Percentiles rank a stretch among this genome's conserved stretches.
Evolutionary conservation across 805 yeast species (phyloP).

Genomic region (Vanderwaltozyma verrucispora): DNA sequence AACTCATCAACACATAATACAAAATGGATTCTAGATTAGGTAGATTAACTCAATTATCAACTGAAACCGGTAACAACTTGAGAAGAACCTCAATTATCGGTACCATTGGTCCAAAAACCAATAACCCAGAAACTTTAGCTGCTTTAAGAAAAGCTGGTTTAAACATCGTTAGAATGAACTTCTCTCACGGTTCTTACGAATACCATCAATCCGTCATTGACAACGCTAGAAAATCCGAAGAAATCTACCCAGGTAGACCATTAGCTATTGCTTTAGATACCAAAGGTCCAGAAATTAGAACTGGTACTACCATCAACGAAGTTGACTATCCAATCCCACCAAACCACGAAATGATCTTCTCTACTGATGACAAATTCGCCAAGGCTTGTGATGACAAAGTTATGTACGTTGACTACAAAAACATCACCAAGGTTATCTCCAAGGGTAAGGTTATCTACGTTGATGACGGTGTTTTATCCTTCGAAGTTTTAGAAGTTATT

Average conservation of each 20-base stretch:
- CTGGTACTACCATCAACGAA: conserved; percentile 82
- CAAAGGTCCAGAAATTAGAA: conserved; percentile 99
- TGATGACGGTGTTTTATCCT: conserved; percentile 96
- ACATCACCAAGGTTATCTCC: conserved; percentile 89
- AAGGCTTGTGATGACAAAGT: conserved; percentile 62
- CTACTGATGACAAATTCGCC: conserved; percentile 79
- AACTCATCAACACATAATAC: conserved; percentile 1
- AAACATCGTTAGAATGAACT: conserved; percentile 97
- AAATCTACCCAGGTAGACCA: conserved; percentile 87
- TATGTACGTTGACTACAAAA: conserved; percentile 90
- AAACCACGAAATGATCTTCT: conserved; percentile 83
- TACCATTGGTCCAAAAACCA: conserved; percentile 98
- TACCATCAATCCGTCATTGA: conserved; percentile 96
- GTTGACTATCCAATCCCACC: conserved; percentile 75
- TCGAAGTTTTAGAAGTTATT: conserved; percentile 76
- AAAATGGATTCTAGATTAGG: conserved; percentile 41
- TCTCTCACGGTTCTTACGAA: conserved; percentile 96
- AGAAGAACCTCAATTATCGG: conserved; percentile 97
- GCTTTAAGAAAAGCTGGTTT: conserved; percentile 93
- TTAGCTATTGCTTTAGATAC: conserved; percentile 97
- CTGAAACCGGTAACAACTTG: conserved; percentile 64
- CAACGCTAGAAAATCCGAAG: conserved; percentile 91
- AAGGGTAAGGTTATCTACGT: conserved; percentile 85
- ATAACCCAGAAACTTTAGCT: conserved; percentile 73
- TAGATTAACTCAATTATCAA: conserved; percentile 78